Conservation (phyloP, 2,329 filamentous ascomycete species). For the Rhexocercosporidium sp. region DNA sequence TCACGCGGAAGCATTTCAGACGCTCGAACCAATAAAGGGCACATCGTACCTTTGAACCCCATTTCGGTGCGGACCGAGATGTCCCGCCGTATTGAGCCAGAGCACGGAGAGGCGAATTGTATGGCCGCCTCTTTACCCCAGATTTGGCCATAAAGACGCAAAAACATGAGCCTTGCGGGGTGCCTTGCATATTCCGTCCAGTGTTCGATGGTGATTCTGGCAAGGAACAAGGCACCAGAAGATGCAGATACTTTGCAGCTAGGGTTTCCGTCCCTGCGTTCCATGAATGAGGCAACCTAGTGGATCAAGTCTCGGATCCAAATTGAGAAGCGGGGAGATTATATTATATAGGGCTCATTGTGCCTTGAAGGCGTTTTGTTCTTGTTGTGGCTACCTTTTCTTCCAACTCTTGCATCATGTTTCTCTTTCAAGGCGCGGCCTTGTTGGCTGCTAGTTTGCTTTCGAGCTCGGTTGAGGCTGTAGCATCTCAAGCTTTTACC, state of each 20-base stretch:
- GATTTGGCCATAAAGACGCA: slow-evolving; percentile 9
- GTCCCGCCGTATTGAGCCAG: slow-evolving; percentile 3
- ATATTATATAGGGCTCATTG: slow-evolving; percentile 19
- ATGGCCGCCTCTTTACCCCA: slow-evolving; percentile 20
- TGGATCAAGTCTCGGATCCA: neutral
- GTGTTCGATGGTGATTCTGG: slow-evolving; percentile 1
- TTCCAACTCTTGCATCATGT: slow-evolving; percentile 16
- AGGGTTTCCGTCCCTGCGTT: slow-evolving; percentile 26
- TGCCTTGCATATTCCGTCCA: slow-evolving; percentile 19
- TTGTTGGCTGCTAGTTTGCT: slow-evolving; percentile 25
- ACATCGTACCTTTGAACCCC: neutral
- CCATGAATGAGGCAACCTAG: slow-evolving; percentile 8
- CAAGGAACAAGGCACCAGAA: neutral
- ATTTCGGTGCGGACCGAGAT: slow-evolving; percentile 20
- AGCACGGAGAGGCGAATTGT: slow-evolving; percentile 19
- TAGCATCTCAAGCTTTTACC: slow-evolving; percentile 29
- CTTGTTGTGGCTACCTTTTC: neutral
- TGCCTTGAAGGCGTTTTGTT: neutral
- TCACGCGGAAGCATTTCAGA: slow-evolving; percentile 11
- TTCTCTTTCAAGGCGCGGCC: slow-evolving; percentile 18
- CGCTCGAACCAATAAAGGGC: neutral
- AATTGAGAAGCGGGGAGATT: neutral
- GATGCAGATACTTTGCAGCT: neutral
- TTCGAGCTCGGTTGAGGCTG: slow-evolving; percentile 21
- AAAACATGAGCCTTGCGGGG: slow-evolving; percentile 12